Evolutionary conservation across 2,329 filamentous ascomycete species (phyloP).

Genomic region (Orbilia blumenaviensis): DNA sequence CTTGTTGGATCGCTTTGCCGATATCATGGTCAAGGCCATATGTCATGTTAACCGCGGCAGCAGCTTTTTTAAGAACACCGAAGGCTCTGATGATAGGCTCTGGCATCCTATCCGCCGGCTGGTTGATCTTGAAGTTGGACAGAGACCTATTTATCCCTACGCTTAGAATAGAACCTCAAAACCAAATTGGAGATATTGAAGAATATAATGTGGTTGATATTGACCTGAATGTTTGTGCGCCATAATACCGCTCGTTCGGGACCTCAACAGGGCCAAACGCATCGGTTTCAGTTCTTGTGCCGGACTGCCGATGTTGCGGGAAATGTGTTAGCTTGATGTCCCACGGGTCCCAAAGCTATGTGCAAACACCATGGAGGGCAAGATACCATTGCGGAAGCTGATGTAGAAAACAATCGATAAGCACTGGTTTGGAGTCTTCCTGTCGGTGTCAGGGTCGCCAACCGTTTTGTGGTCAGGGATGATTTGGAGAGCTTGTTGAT

Average conservation of each 20-base stretch:
- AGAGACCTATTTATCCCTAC: conserved; percentile 69
- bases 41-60: conserved; percentile 93
- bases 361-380: background rate
- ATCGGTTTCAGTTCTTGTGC: conserved; percentile 87
- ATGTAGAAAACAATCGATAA: conserved; percentile 16
- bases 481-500: conserved; percentile 13
- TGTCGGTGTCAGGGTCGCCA: background rate
- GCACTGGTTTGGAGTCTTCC: background rate
- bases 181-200: background rate
- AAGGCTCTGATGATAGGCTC: conserved; percentile 90
- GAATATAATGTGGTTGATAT: too few species aligned
- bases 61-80: conserved; percentile 95
- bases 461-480: background rate
- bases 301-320: conserved; percentile 57
- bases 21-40: conserved; percentile 92
- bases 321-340: background rate
- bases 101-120: conserved; percentile 98
- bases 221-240: conserved; percentile 87
- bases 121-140: conserved; percentile 99
- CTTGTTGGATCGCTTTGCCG: conserved; percentile 91
- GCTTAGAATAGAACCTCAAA: background rate
- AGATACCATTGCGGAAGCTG: conserved; percentile 24
- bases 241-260: conserved; percentile 94
- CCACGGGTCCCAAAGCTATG: background rate
- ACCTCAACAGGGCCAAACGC: conserved; percentile 98